Conservation (phyloP, 306 rosid species). For the Vigna hirtella region DNA sequence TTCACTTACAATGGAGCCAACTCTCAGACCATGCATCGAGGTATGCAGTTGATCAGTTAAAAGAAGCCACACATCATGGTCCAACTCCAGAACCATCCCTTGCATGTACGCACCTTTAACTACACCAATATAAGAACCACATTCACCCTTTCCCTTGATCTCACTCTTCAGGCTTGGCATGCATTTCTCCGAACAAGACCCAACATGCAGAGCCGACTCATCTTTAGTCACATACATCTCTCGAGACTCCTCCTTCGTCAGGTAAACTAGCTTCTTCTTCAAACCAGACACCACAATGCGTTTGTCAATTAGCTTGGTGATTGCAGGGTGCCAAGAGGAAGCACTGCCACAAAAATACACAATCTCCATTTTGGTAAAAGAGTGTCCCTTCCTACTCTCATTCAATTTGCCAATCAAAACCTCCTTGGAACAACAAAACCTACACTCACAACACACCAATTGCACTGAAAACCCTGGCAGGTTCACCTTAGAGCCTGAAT, state of each 20-base stretch:
- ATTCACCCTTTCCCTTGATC: conserved; percentile 65
- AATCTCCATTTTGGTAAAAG: conserved; percentile 55
- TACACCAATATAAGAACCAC: conserved; percentile 72
- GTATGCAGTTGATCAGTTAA: conserved; percentile 67
- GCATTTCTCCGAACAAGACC: conserved; percentile 47
- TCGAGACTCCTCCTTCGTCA: conserved; percentile 63
- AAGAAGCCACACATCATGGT: conserved; percentile 86
- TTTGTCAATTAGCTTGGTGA: conserved; percentile 63
- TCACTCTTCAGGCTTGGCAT: conserved; percentile 23
- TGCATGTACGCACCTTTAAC: conserved; percentile 75
- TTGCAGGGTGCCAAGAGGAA: conserved; percentile 75
- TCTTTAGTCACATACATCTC: conserved; percentile 74
- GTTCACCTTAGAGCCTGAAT: conserved; percentile 43
- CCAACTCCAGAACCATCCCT: conserved; percentile 94
- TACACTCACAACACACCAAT: conserved; percentile 68
- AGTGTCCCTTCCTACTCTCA: conserved; percentile 51
- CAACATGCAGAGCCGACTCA: conserved; percentile 55
- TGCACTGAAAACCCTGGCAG: conserved; percentile 67
- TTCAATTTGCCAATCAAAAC: conserved; percentile 36
- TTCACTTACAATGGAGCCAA: conserved; percentile 80
- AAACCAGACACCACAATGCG: conserved; percentile 57
- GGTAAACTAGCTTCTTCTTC: conserved; percentile 69
- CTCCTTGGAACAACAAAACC: conserved; percentile 55
- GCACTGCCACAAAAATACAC: conserved; percentile 72
- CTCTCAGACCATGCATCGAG: conserved; percentile 79